Base-by-base conservation (phyloP, 2,329 filamentous ascomycete species). In the Neofusicoccum sp. region DNA sequence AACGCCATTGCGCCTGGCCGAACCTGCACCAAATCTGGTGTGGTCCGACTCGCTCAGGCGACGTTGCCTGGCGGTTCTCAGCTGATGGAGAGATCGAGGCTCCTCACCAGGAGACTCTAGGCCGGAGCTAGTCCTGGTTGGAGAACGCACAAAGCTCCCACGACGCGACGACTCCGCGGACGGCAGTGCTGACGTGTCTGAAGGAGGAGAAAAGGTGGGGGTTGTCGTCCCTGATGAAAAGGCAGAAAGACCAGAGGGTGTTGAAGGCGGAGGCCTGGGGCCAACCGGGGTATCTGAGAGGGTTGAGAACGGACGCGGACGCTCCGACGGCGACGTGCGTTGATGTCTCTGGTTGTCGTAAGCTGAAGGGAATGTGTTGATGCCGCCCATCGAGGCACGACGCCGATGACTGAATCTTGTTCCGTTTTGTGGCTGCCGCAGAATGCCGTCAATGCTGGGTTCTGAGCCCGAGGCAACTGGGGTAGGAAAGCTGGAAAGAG, bases 1-100 rank as follows among this genome's bases (percentile, higher is more conserved):
- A 16, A 88, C 82, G 20, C 86, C 86, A 69, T 88, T 87, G 44
- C 86, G 80, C 34, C 86, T 79, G 9, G 85, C 81, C 26, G 85
- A 82, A 49, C 85, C 86, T 33, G 85, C 83, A 3, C 86, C 84
- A 62, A 87, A 86, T 72, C 71, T 81, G 73, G 75, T 86, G 76
- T 80, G 84, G 66, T 86, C 83, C 4, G 83, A 84, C 68, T 86
- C 84, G 66, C 84, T 86, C 64, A 83, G 75, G 61, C 82, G 79
- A 64, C 83, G 80, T 66, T 83, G 82, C 30, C 80, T 78, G 47
- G 80, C 75, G 30, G 76, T 73, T 43, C 73, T 72, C n/a, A 78
- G 62, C 30, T 47, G 59, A 16, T 41, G 49, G 24, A 48, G 38
- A 6, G 72, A 68, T 30, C 75, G 70, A 31, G 75, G 68, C 44